Conservation (phyloP, 78 protist genomes). For the Polysphondylium violaceum region DNA sequence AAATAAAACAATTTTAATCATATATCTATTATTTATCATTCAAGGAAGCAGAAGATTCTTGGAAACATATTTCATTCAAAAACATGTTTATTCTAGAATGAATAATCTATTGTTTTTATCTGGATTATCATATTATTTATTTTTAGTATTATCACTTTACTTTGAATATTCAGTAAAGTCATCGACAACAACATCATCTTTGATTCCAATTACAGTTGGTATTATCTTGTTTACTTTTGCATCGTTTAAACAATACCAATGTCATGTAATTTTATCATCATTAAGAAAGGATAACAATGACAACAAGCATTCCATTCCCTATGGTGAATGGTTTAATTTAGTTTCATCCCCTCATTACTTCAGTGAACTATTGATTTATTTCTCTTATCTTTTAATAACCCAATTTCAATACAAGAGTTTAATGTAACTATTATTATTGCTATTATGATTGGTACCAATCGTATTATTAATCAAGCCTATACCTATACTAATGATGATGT, state of each 20-base stretch:
- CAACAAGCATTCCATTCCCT: conserved; percentile 1
- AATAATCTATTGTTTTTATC: conserved; percentile 11
- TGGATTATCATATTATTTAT: conserved; percentile 43
- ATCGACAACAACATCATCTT: background rate
- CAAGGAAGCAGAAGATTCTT: conserved; percentile 37
- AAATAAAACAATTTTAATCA: background rate
- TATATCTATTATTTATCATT: conserved; percentile 18
- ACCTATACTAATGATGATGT: too few relatives aligned
- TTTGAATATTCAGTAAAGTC: background rate
- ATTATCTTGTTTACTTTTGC: background rate
- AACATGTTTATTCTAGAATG: conserved; percentile 14
- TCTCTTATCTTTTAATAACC: conserved; percentile 1
- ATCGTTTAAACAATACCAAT: conserved; percentile 18
- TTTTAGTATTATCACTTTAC: background rate
- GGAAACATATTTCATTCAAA: conserved; percentile 31
- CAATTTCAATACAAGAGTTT: background rate
- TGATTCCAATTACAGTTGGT: too few relatives aligned
- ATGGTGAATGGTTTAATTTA: background rate
- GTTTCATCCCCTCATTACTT: conserved; percentile 54
- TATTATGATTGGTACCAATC: background rate
- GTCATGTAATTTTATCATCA: conserved; percentile 7
- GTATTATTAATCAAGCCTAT: background rate
- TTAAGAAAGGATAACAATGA: background rate
- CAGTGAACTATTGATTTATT: conserved; percentile 25
- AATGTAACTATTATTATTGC: conserved; percentile 6